Base-by-base conservation (phyloP, 495 filamentous ascomycete species). In the Penicillium verhagenii region DNA sequence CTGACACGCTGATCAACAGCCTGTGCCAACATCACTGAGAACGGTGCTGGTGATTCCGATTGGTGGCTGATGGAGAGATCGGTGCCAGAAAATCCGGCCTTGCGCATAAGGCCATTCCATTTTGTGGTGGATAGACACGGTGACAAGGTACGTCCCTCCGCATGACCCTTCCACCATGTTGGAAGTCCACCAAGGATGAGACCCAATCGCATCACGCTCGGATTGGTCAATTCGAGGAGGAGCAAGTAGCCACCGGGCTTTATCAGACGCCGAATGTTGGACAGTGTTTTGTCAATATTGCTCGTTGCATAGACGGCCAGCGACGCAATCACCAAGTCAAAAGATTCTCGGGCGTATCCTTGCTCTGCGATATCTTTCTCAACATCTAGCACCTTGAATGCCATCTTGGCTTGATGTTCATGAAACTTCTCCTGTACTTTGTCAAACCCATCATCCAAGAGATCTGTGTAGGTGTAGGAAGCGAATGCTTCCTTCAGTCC, bases 171-270 rank as follows among this genome's bases (percentile, higher is more conserved):
- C 80, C 80, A 85, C 81, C 82, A 86, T 0, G 72, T 78, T 6
- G 75, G 68, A 0, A 82, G 59, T 3, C 60, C 59, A 16, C 69
- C 69, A 2, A 82, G 65, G 3, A 79, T 60, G 16, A 71, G 44
- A 0, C 56, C 57, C 23, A 67, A 56, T 7, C 56, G 56, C 31
- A 72, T 53, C 5, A 56, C 57, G 4, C 61, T 67, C 7, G 70
- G 59, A 33, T 72, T 56, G 0, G 74, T 79, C 4, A 79, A 19
- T 50, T 85, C 82, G 0, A 74, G 39, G 4, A 83, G 18, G 0
- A 84, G 16, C 1, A 85, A 54, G 48, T 73, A 74, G 2, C 83
- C 83, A 19, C 80, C 82, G 7, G 83, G 81, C 47, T 77, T 80
- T 11, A 86, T 50, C 0, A 86, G 61, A 6, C 57, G 57, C 10